These are phyloP conservation scores for Rutstroemia sp. DNA, from an alignment of 2,329 filamentous ascomycete genomes.

Conservation along the genomic window DNA sequence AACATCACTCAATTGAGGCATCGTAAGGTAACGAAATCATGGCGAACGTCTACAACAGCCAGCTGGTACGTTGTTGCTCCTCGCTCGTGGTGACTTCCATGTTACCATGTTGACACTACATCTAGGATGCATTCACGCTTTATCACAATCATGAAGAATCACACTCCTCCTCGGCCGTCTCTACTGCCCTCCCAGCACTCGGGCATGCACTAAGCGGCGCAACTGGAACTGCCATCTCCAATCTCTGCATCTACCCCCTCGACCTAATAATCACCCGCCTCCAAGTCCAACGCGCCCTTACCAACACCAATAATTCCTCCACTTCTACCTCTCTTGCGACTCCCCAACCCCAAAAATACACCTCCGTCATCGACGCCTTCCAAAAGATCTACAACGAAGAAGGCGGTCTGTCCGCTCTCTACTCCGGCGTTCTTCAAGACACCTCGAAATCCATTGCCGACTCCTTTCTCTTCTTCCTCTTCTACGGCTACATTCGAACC, in stretches of 20 bases:
- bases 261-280: constrained; percentile 75
- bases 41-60: constrained; percentile 34
- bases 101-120: background rate
- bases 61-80: constrained; percentile 30
- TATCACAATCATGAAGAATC: constrained; percentile 31
- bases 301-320: constrained; percentile 31
- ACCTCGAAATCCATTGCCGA: constrained; percentile 63
- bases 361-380: constrained; percentile 60
- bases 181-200: constrained; percentile 57
- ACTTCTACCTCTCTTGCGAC: background rate
- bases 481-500: constrained; percentile 53
- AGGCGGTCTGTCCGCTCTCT: constrained; percentile 63
- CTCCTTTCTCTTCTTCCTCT: constrained; percentile 80
- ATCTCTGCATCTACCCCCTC: constrained; percentile 72
- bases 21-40: constrained; percentile 11
- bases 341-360: constrained; percentile 44
- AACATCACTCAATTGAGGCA: background rate
- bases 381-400: constrained; percentile 63
- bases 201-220: constrained; percentile 79
- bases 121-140: constrained; percentile 25
- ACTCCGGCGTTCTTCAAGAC: constrained; percentile 55
- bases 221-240: constrained; percentile 69
- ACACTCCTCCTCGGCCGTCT: constrained; percentile 20
- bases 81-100: background rate
- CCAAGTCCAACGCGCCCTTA: constrained; percentile 64